Base-by-base conservation (phyloP, 257 asterid species). In the Fraxinus quadrangulata region DNA sequence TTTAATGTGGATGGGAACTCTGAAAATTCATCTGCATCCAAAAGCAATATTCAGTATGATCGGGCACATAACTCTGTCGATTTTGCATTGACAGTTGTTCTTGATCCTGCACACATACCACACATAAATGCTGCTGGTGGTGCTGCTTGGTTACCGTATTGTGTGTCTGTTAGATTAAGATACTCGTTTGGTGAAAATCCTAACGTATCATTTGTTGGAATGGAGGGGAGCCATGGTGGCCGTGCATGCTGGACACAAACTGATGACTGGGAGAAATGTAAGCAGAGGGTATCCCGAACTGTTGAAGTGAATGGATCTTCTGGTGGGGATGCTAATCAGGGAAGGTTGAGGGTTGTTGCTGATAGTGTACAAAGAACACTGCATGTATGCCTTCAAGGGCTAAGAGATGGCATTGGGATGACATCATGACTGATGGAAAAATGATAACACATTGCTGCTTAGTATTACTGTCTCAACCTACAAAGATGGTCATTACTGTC, bases 221-320 rank as follows among this genome's bases (percentile, higher is more conserved):
- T 96, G 99, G 98, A 93, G 87, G 98, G 99, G 51, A 96, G 99
- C 83, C 98, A 96, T 76, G 99, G 98, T 37, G 98, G 98, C 17
- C 89, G 94, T 54, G 95, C 99, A 4, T 96, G 98, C 89, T 96
- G 99, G 98, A 49, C 83, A 78, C 83, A 92, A 47, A 81, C 77
- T 34, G 99, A 90, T n/a, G 98, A 96, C 19, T 96, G 99, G 99
- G 98, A 96, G 59, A 93, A 88, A 75, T 92, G 97, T 81, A 92
- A 89, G 77, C 97, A 92, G 81, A 88, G 92, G 77, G 96, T 93
- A 19, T 82, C 84, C 1, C 86, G 94, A 73, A 91, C 89, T 8
- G 90, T 90, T 54, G 98, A 92, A 66, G 83, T 79, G 80, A 93
- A 80, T 70, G 97, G 95, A 39, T 76, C 87, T 2, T 81, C 96